Percentiles rank a stretch among this genome's conserved stretches.
These are phyloP conservation scores for Pseudocercospora pini-densiflorae DNA, from an alignment of 2,329 filamentous ascomycete species.

Conservation along the genomic window DNA sequence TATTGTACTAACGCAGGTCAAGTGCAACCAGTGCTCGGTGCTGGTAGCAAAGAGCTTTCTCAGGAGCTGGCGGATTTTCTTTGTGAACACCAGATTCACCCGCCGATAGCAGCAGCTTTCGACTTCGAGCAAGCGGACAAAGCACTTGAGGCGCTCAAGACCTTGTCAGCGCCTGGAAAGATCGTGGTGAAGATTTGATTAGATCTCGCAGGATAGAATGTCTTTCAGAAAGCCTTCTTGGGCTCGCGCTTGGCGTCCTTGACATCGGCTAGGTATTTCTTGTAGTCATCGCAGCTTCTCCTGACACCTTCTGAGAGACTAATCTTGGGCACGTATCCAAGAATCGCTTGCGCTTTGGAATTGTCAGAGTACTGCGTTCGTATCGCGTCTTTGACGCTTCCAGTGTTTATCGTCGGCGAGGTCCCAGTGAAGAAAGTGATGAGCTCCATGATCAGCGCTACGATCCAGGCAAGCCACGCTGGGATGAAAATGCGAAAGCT, in stretches of 20 bases:
- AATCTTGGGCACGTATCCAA: slow-evolving; percentile 59
- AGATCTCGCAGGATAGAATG: not conserved
- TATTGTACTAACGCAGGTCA: slow-evolving; percentile 2
- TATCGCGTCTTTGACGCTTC: slow-evolving; percentile 60
- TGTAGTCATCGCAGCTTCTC: slow-evolving; percentile 50
- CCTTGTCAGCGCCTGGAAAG: slow-evolving; percentile 41
- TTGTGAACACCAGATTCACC: slow-evolving; percentile 45
- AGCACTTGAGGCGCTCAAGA: slow-evolving; percentile 38
- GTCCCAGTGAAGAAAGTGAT: slow-evolving; percentile 53
- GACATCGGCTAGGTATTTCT: slow-evolving; percentile 26
- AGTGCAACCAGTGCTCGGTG: slow-evolving; percentile 30
- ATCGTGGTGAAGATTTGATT: slow-evolving; percentile 30
- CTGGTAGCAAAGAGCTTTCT: slow-evolving; percentile 50
- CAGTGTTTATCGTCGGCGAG: slow-evolving; percentile 55
- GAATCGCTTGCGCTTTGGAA: slow-evolving; percentile 54
- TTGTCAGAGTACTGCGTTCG: slow-evolving; percentile 59
- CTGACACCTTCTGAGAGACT: slow-evolving; percentile 57
- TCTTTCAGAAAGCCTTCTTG: not conserved
- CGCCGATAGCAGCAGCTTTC: slow-evolving; percentile 45
- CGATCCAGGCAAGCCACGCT: slow-evolving; percentile 51
- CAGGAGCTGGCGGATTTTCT: slow-evolving; percentile 46
- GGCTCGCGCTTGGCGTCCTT: not conserved
- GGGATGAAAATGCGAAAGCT: slow-evolving; percentile 55
- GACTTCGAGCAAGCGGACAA: slow-evolving; percentile 40
- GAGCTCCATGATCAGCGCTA: slow-evolving; percentile 53